phyloP scores from a whole-genome alignment of 129 eudicot species.

The Smallanthus sonchifolius region DNA sequence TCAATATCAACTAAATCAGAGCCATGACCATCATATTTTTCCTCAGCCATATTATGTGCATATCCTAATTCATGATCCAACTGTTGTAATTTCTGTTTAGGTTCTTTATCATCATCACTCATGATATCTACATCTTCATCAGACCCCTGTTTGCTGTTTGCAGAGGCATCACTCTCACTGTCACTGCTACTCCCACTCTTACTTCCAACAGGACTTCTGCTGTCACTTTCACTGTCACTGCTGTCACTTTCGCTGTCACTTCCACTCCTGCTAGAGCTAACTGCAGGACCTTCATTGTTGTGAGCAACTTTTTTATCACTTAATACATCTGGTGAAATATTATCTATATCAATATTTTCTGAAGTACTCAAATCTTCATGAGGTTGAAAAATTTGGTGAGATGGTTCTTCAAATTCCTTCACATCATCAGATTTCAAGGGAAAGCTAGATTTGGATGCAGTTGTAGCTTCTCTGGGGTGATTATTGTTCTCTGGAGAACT shows the following conservation, averaged over 20 bases:
- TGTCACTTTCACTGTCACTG: slow-evolving; percentile 66
- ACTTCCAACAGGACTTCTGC: slow-evolving; percentile 67
- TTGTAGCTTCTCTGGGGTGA: slow-evolving; percentile 31
- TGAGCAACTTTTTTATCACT: slow-evolving; percentile 50
- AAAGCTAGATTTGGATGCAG: slow-evolving; percentile 30
- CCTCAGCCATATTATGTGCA: slow-evolving; percentile 37
- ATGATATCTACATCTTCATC: slow-evolving; percentile 97
- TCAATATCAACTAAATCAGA: slow-evolving; percentile 56
- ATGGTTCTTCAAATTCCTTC: slow-evolving; percentile 40
- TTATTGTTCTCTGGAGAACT: slow-evolving; percentile 67
- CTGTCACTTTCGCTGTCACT: slow-evolving; percentile 82
- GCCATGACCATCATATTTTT: slow-evolving; percentile 44
- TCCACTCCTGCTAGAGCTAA: slow-evolving; percentile 62
- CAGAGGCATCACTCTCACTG: slow-evolving; percentile 85
- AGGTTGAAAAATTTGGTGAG: slow-evolving; percentile 34
- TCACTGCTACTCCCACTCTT: slow-evolving; percentile 85
- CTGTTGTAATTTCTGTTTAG: slow-evolving; percentile 34
- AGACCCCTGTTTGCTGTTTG: slow-evolving; percentile 87
- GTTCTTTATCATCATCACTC: slow-evolving; percentile 86
- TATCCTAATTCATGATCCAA: slow-evolving; percentile 38
- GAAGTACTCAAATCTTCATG: slow-evolving; percentile 33
- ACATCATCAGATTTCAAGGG: slow-evolving; percentile 23
- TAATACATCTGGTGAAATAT: slow-evolving; percentile 48
- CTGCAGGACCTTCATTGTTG: slow-evolving; percentile 46
- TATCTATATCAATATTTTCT: slow-evolving; percentile 50